phyloP scores from a whole-genome alignment of 208 protist species.

The Tritrichomonas musculus region DNA sequence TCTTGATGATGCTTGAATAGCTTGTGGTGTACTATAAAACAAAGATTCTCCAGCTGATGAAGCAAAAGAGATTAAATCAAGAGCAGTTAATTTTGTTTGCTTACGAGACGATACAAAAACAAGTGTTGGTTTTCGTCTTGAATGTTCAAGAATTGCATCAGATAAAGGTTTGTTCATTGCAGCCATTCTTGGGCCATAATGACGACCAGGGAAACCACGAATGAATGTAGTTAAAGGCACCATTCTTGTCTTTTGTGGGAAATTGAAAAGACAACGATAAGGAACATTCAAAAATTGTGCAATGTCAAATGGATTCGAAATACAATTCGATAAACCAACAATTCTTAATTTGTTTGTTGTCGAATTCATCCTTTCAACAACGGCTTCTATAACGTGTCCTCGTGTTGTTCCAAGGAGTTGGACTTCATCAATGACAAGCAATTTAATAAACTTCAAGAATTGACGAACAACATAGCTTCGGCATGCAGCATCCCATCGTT shows the following conservation, averaged over 20 bases:
- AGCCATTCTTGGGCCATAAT: conserved; percentile 96
- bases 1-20: too few relatives aligned
- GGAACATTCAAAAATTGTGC: conserved; percentile 93
- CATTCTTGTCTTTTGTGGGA: conserved; percentile 45
- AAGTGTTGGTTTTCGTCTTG: conserved; percentile 83
- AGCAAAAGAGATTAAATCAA: conserved; percentile 29
- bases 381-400: conserved; percentile 92
- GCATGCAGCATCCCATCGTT: conserved; percentile 99
- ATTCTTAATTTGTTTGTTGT: conserved; percentile 86
- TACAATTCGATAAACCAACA: conserved; percentile 93
- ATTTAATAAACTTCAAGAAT: conserved; percentile 67
- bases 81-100: conserved; percentile 44
- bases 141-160: conserved; percentile 57
- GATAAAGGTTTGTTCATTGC: conserved; percentile 99
- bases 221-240: conserved; percentile 56
- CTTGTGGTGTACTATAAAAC: not conserved
- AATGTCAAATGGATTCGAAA: conserved; percentile 94
- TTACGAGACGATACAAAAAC: conserved; percentile 96
- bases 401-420: conserved; percentile 96
- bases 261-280: conserved; percentile 62
- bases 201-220: conserved; percentile 78
- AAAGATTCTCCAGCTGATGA: not conserved
- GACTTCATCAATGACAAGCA: conserved; percentile 96
- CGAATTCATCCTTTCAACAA: conserved; percentile 94
- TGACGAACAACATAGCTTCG: conserved; percentile 80